Conservation (phyloP, 1,284 basidiomycete species). For the Mycosarcoma maydis region DNA sequence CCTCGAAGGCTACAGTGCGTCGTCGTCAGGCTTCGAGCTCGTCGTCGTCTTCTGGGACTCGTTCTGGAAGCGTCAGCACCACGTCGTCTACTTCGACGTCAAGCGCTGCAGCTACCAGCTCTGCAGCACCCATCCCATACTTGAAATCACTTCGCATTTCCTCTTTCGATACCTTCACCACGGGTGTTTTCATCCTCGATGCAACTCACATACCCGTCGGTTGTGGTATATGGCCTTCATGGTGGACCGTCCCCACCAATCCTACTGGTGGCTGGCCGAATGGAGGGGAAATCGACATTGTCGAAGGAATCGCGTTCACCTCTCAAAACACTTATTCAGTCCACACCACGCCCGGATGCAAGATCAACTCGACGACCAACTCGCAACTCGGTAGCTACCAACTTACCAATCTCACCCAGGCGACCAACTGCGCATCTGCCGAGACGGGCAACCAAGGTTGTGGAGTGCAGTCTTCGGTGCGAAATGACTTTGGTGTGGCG, state of each 20-base stretch:
- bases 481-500: conserved; percentile 71
- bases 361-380: conserved; percentile 38
- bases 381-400: conserved; percentile 28
- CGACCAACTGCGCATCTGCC: conserved; percentile 72
- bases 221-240: conserved; percentile 60
- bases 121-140: conserved; percentile 29
- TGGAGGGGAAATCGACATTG: conserved; percentile 59
- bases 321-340: conserved; percentile 51
- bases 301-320: conserved; percentile 54
- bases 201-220: conserved; percentile 49
- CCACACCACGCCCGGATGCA: conserved; percentile 47
- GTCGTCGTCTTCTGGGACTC: not conserved
- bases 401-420: conserved; percentile 52
- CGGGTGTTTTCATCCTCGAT: conserved; percentile 50
- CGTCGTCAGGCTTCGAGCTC: conserved; percentile 14
- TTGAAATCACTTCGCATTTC: conserved; percentile 45
- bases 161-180: conserved; percentile 49
- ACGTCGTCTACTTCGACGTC: conserved; percentile 8
- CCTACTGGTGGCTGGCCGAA: conserved; percentile 51
- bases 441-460: conserved; percentile 75
- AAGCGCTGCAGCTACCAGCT: conserved; percentile 14
- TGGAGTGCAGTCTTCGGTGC: conserved; percentile 70
- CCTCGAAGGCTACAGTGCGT: conserved; percentile 7
- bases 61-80: not conserved
- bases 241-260: conserved; percentile 54